A percentile compares a stretch with the other conserved stretches of the same genome.
phyloP scores from a whole-genome alignment of 371 early-diverging fungal species.

The Syncephalastrum contaminatum region DNA sequence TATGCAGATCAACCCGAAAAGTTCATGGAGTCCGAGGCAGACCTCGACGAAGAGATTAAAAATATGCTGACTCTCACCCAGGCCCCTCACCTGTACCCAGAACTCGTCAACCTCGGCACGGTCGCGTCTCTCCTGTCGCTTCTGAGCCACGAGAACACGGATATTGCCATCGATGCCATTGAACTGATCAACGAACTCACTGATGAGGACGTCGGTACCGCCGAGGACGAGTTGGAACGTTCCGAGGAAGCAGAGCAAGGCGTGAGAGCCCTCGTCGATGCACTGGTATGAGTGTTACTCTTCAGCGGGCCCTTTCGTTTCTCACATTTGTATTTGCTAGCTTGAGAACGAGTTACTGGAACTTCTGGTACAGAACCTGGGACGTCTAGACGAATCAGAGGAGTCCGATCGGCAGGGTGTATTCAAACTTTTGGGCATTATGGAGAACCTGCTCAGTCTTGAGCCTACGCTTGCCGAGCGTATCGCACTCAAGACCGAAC shows the following conservation, averaged over 20 bases:
- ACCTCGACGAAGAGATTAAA: constrained; percentile 88
- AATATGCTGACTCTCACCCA: constrained; percentile 71
- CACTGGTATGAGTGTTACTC: constrained; percentile 50
- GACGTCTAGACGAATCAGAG: constrained; percentile 76
- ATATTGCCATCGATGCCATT: constrained; percentile 84
- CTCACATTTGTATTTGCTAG: constrained; percentile 21
- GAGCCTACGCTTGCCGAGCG: constrained; percentile 66
- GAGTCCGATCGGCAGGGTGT: constrained; percentile 84
- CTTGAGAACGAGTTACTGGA: constrained; percentile 72
- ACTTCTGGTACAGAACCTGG: constrained; percentile 77
- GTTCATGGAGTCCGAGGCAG: constrained; percentile 94
- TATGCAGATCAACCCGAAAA: constrained; percentile 77
- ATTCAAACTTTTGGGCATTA: constrained; percentile 79
- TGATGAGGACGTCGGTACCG: constrained; percentile 83
- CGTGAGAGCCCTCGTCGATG: constrained; percentile 67
- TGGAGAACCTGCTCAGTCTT: constrained; percentile 83
- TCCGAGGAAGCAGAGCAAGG: constrained; percentile 66
- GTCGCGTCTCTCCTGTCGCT: constrained; percentile 68
- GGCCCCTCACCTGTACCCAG: constrained; percentile 77
- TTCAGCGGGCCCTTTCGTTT: neutral
- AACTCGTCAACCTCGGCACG: constrained; percentile 69
- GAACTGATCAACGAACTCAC: constrained; percentile 86
- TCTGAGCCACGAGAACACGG: constrained; percentile 91
- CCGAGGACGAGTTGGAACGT: constrained; percentile 58
- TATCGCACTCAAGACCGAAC: constrained; percentile 60